phyloP scores from a whole-genome alignment of 176 grass and related monocot genomes.

The Microstegium vimineum region DNA sequence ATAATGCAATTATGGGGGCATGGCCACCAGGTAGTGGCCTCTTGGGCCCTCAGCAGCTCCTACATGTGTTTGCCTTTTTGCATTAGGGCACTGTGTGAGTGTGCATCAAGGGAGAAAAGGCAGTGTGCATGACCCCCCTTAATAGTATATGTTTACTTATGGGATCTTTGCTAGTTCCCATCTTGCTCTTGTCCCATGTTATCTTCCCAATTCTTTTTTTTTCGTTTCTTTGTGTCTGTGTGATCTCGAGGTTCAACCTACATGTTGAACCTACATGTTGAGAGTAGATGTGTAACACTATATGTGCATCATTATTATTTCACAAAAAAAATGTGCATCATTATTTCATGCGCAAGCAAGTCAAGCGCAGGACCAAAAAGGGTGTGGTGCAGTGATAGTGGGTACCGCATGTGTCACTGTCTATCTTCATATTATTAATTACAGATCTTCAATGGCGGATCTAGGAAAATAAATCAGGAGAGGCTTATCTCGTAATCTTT shows the following conservation, averaged over 20 bases:
- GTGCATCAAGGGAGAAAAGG: not conserved
- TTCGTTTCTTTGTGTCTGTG: not conserved
- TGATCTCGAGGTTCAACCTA: not conserved
- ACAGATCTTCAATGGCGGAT: too few relatives aligned
- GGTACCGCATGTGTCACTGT: not conserved
- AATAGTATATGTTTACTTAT: not conserved
- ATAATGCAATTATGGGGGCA: slow-evolving; percentile 33
- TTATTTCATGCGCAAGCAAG: not conserved
- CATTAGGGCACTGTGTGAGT: slow-evolving; percentile 1
- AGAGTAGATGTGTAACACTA: not conserved
- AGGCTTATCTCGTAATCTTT: too few relatives aligned
- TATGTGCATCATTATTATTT: not conserved
- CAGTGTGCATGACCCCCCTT: not conserved
- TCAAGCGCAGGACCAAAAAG: not conserved
- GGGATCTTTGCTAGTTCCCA: not conserved
- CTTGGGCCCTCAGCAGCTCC: slow-evolving; percentile 1
- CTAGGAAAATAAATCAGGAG: too few relatives aligned
- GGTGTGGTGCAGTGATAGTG: not conserved
- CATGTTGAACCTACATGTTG: not conserved
- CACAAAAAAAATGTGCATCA: too few relatives aligned
- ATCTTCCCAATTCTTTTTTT: not conserved
- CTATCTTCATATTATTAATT: not conserved
- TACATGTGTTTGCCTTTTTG: slow-evolving; percentile 17
- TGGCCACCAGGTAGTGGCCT: slow-evolving; percentile 26
- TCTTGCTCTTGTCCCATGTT: slow-evolving; percentile 27